Percentiles rank a stretch among this genome's conserved stretches.
Evolutionary conservation across 1,139 yeast species (phyloP).

Genomic region (Lodderomyces orthopsilosis): DNA sequence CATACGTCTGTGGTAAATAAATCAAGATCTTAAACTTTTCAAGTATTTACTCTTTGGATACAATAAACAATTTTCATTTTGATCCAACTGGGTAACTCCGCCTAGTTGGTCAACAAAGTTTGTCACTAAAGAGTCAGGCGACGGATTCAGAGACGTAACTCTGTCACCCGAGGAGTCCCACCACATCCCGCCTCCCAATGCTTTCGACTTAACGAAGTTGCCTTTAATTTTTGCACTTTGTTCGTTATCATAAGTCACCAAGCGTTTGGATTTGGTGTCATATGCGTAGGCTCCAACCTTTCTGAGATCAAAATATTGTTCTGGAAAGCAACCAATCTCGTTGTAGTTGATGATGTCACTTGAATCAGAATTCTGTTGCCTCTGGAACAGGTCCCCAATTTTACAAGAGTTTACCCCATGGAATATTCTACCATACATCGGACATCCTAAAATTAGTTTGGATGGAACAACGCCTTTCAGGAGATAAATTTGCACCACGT

Average conservation of each 20-base stretch:
- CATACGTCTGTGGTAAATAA: slow-evolving; percentile 2
- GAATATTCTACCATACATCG: slow-evolving; percentile 79
- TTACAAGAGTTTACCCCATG: slow-evolving; percentile 31
- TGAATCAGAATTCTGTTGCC: slow-evolving; percentile 19
- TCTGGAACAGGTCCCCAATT: slow-evolving; percentile 41
- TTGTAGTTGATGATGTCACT: slow-evolving; percentile 46
- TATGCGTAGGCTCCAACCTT: slow-evolving; percentile 60
- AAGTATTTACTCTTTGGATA: slow-evolving; percentile 20
- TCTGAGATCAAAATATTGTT: slow-evolving; percentile 40
- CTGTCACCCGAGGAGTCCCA: slow-evolving; percentile 89
- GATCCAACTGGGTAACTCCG: slow-evolving; percentile 22
- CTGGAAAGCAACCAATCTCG: background rate
- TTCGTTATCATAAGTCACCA: slow-evolving; percentile 67
- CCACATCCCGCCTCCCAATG: slow-evolving; percentile 85
- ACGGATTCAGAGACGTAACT: background rate
- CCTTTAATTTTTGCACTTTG: slow-evolving; percentile 59
- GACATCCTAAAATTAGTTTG: slow-evolving; percentile 82
- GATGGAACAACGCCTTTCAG: slow-evolving; percentile 39
- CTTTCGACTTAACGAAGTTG: slow-evolving; percentile 43
- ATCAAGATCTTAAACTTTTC: slow-evolving; percentile 8
- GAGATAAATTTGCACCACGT: slow-evolving; percentile 46
- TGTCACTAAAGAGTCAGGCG: slow-evolving; percentile 33
- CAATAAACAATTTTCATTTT: slow-evolving; percentile 16
- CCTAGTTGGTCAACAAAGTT: slow-evolving; percentile 44
- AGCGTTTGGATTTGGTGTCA: slow-evolving; percentile 32